Evolutionary conservation across 2,329 filamentous ascomycete species (phyloP), one percentile per base, ranked within the genome.

Genomic region (Bipolaris cookei): DNA sequence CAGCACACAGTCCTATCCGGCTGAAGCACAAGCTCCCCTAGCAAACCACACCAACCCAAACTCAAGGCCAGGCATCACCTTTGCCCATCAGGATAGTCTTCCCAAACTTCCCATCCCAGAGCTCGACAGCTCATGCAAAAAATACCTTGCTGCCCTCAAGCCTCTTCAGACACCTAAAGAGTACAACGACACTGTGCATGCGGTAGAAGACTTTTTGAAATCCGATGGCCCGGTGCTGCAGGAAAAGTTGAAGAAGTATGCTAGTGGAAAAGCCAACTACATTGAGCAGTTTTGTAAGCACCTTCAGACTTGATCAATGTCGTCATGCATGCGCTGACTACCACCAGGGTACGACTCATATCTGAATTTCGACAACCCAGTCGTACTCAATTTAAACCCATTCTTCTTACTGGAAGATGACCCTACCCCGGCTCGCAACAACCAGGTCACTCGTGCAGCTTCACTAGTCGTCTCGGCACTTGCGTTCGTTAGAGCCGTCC

Each of bases 391-490:
- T 78, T 81, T 99, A 63, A 99, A 99, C 72, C 95, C 95, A 0
- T 99, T 99, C 80, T 99, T 99, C 80, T 82, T 99, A 54, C 83
- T 99, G 50, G 95, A 97, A 77, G 95, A 99, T 81, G 95, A 99
- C 71, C 95, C 95, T 0, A 99, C 95, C 1, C 95, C 95, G 2
- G 93, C 94, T 43, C 86, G 95, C 62, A 97, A 97, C 79, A 95
- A 98, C 74, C 95, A 99, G 76, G 92, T 98, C 64, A 98, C 92
- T 18, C 87, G 95, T 54, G 93, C 95, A 10, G 94, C 95, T 0
- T 98, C 95, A 0, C 82, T 99, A 42, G 91, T 96, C 0, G 87
- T 95, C 14, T 99, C 95, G 3, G 89, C 95, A 3, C 81, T 98
- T 30, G 90, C 92, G 45, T 98, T 99, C 68, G 93, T 98, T 23